phyloP scores from a whole-genome alignment of 2,329 filamentous ascomycete species.

The Emydomyces testavorans region DNA sequence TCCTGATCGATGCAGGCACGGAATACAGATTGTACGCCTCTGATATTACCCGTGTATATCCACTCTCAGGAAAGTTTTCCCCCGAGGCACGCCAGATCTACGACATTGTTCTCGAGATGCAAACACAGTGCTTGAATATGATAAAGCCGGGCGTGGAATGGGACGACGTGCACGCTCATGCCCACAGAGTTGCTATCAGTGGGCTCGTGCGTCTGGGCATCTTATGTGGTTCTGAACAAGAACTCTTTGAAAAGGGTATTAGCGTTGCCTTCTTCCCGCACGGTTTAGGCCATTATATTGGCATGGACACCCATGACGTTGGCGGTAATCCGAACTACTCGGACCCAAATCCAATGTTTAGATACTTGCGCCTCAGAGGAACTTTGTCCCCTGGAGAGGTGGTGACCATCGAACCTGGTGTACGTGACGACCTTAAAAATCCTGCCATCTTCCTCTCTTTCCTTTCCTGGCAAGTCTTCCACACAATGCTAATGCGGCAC shows the following conservation, averaged over 20 bases:
- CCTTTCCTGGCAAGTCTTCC: neutral
- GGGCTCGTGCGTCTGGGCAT: constrained; percentile 63
- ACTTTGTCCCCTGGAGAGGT: constrained; percentile 66
- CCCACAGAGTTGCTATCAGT: constrained; percentile 58
- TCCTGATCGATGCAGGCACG: constrained; percentile 78
- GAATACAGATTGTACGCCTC: constrained; percentile 79
- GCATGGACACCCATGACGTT: constrained; percentile 85
- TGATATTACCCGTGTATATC: constrained; percentile 82
- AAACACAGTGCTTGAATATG: constrained; percentile 57
- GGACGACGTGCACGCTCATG: constrained; percentile 60
- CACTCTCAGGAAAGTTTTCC: constrained; percentile 59
- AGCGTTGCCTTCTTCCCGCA: constrained; percentile 87
- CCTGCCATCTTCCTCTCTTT: neutral
- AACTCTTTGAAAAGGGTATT: constrained; percentile 66
- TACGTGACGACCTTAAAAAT: constrained; percentile 42
- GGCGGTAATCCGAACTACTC: constrained; percentile 60
- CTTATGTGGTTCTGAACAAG: constrained; percentile 51
- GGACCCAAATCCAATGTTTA: constrained; percentile 74
- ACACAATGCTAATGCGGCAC: constrained; percentile 5
- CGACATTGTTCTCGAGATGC: constrained; percentile 68
- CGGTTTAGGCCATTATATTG: constrained; percentile 79
- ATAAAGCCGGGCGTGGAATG: constrained; percentile 59
- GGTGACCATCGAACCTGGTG: constrained; percentile 88
- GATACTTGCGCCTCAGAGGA: constrained; percentile 70
- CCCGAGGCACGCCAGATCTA: constrained; percentile 63